These are phyloP conservation scores for Clausena lansium DNA, from an alignment of 345 rosid genomes.

Conservation along the genomic window DNA sequence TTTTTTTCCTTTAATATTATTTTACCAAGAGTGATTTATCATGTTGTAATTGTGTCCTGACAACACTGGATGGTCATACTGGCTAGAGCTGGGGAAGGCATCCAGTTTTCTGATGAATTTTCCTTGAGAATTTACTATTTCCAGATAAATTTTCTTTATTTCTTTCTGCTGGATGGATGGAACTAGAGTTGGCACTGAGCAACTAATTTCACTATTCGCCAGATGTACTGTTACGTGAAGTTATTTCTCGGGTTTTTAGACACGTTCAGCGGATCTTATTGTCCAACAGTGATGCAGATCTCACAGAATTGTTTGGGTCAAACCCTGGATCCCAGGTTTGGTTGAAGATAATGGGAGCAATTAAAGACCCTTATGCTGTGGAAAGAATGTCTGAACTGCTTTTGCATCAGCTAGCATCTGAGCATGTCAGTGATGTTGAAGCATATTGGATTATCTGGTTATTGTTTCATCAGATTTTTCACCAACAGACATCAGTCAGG, in stretches of 20 bases:
- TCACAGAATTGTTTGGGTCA: constrained; percentile 36
- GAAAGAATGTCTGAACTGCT: constrained; percentile 84
- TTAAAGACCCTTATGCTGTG: constrained; percentile 71
- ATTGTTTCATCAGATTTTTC: constrained; percentile 49
- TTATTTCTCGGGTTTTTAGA: constrained; percentile 54
- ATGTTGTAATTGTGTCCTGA: neutral
- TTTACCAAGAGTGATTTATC: neutral
- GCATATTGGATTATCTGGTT: constrained; percentile 86
- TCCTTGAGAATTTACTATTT: neutral
- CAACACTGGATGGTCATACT: neutral
- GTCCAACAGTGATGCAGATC: constrained; percentile 39
- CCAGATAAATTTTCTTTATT: neutral
- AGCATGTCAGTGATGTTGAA: constrained; percentile 61
- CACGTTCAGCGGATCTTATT: constrained; percentile 54
- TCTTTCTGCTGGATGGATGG: neutral
- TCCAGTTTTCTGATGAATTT: neutral
- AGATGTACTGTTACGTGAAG: constrained; percentile 77
- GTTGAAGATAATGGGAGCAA: constrained; percentile 60
- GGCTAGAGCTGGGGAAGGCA: neutral
- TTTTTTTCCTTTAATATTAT: neutral
- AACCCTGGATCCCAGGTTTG: constrained; percentile 54
- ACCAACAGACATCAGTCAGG: constrained; percentile 63
- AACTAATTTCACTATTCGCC: constrained; percentile 36
- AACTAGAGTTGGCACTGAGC: neutral
- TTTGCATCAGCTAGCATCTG: constrained; percentile 64